phyloP scores from a whole-genome alignment of 106 monocot genomes.

The Posidonia australis region DNA sequence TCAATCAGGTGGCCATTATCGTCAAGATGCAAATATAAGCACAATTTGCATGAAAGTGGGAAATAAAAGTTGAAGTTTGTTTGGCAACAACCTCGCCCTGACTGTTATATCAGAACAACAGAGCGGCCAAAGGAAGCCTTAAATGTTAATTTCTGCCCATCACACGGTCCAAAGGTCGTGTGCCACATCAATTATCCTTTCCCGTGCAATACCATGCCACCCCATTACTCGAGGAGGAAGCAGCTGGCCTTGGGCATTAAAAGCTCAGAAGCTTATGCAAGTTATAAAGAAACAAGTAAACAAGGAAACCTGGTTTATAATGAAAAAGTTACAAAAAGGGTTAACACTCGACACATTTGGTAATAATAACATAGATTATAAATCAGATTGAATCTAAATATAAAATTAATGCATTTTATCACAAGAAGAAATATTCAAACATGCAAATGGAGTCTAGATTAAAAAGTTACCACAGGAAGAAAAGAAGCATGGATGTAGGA shows the following conservation, averaged over 20 bases:
- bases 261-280: background rate
- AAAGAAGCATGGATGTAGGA: no score
- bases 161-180: constrained; percentile 31
- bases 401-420: no score
- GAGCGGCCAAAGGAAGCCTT: constrained; percentile 23
- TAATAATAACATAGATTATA: no score
- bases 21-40: background rate
- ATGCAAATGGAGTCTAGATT: no score
- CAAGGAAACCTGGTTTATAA: background rate
- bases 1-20: no score
- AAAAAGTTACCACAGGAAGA: no score
- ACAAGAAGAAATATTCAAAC: no score
- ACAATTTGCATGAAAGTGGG: background rate
- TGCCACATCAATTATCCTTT: constrained; percentile 48
- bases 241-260: constrained; percentile 38
- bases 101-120: constrained; percentile 15
- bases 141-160: constrained; percentile 32
- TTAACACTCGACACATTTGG: no score
- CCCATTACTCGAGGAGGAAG: constrained; percentile 36
- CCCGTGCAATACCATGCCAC: constrained; percentile 49
- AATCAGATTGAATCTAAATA: no score
- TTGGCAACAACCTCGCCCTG: constrained; percentile 13
- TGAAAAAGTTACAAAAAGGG: no score
- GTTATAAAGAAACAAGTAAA: background rate
- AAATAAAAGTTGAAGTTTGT: constrained; percentile 3